A percentile compares a stretch with the other conserved stretches of the same genome.
Evolutionary conservation across 495 filamentous ascomycete species (phyloP).

Genomic region (Chaetomium cochliodes): DNA sequence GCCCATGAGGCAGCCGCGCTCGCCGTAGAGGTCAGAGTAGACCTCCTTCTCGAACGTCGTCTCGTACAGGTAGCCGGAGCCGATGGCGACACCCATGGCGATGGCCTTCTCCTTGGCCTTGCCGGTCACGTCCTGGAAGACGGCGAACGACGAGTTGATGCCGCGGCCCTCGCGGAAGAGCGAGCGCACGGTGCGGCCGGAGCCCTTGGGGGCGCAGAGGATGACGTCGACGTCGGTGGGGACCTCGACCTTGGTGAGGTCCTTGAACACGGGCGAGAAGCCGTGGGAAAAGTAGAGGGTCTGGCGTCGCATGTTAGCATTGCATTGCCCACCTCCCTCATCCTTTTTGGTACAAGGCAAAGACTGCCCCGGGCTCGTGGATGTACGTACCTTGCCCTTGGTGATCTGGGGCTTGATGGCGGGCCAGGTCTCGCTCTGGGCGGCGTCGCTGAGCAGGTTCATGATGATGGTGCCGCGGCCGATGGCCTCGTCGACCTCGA

Average conservation of each 20-base stretch:
- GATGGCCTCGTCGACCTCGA: constrained; percentile 95
- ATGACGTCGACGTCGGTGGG: constrained; percentile 96
- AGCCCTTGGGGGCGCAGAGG: constrained; percentile 98
- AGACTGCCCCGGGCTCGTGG: background rate
- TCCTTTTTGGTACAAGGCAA: background rate
- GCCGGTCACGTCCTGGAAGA: constrained; percentile 97
- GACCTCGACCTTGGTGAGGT: constrained; percentile 97
- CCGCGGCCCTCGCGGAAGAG: constrained; percentile 97
- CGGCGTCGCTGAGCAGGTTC: constrained; percentile 97
- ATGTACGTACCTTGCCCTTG: constrained; percentile 79
- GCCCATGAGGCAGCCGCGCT: constrained; percentile 99
- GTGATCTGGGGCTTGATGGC: constrained; percentile 94
- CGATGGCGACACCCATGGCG: constrained; percentile 93
- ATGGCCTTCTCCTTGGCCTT: constrained; percentile 98
- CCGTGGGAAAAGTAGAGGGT: constrained; percentile 99
- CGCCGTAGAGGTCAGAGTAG: constrained; percentile 98
- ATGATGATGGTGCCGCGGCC: constrained; percentile 91
- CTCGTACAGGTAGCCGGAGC: constrained; percentile 98
- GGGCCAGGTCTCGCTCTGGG: constrained; percentile 98
- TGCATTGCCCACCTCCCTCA: constrained; percentile 3
- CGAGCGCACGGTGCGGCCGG: constrained; percentile 94
- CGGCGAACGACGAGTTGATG: constrained; percentile 98
- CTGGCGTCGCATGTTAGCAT: constrained; percentile 41
- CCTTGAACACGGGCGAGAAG: constrained; percentile 99
- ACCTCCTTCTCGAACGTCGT: constrained; percentile 99